Evolutionary conservation across 129 eudicot species (phyloP), one percentile per base, ranked within the genome.

Genomic region (Chrysanthemum lavandulifolium): DNA sequence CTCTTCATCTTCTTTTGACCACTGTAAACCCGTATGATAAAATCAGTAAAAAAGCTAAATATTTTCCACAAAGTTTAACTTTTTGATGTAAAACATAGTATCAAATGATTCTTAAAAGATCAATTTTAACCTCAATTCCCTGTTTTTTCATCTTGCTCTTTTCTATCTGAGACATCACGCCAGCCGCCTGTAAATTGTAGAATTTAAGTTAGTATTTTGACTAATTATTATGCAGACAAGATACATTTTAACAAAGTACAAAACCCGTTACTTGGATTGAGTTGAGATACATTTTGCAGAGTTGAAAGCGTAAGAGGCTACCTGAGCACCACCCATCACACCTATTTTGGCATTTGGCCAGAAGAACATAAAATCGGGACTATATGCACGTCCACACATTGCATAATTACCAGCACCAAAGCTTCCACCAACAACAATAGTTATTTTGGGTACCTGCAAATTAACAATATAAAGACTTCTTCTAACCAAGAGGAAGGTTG

Each of bases 271-370:
- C 55, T 47, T 67, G 50, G n/a, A 45, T 67, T 11, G 12, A 67
- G 36, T 67, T 19, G 47, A 12, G 4, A 47, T 18, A 12, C 19
- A 16, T 40, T 21, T 43, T 13, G 6, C 3, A 60, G 65, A 66
- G 71, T 33, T 56, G 64, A 33, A 62, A 77, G 71, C 66, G 55
- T 8, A 40, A 63, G 1, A 76, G 13, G 23, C 9, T 82, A 94
- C 99, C 99, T 95, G 99, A 79, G 96, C 85, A 65, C 99, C 99
- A 52, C 99, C 99, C 99, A 95, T 95, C 67, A 95, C 96, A 29
- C 97, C 92, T 67, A 95, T 90, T 82, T 84, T 90, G 21, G 99
- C 99, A 78, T 95, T 95, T 53, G 99, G 99, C 99, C 99, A 95
- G 79, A 95, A 90, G 89, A 95, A 95, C 96, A 95, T 84, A 78